These are phyloP conservation scores for Corymbia citriodora DNA, from an alignment of 441 rosid species.

Conservation along the genomic window DNA sequence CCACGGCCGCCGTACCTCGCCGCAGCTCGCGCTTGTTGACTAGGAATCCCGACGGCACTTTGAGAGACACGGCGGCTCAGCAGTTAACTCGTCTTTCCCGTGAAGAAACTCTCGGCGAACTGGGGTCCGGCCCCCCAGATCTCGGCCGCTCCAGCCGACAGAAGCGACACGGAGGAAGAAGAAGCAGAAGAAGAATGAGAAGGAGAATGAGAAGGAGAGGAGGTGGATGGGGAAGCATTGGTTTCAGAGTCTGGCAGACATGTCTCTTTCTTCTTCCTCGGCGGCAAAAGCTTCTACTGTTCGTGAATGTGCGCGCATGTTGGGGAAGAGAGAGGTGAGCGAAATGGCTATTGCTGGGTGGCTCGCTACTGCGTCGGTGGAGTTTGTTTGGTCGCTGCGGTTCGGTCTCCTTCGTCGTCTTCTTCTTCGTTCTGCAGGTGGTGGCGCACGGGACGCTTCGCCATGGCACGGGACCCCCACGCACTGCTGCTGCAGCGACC, in stretches of 20 bases:
- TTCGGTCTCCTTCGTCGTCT: background rate
- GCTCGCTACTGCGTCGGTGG: background rate
- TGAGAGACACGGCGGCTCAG: background rate
- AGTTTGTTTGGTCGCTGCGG: background rate
- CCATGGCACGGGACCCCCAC: background rate
- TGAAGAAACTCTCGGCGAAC: background rate
- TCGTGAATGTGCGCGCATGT: background rate
- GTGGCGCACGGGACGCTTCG: background rate
- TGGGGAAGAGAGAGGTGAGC: background rate
- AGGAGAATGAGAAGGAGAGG: background rate
- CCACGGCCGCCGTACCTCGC: background rate
- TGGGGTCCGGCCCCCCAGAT: background rate
- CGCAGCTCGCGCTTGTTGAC: background rate
- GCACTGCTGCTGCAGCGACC: background rate
- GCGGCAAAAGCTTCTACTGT: background rate
- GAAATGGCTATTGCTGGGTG: background rate
- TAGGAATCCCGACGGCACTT: background rate
- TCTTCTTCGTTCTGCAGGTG: background rate
- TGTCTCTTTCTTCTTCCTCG: conserved; percentile 16
- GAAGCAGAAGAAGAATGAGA: background rate
- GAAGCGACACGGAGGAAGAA: background rate
- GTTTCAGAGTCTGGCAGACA: conserved; percentile 29
- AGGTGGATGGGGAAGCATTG: conserved; percentile 22
- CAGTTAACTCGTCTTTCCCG: background rate
- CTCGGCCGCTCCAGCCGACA: background rate